Conservation (phyloP, 805 yeast species). For the Ogataea pignaliae region DNA sequence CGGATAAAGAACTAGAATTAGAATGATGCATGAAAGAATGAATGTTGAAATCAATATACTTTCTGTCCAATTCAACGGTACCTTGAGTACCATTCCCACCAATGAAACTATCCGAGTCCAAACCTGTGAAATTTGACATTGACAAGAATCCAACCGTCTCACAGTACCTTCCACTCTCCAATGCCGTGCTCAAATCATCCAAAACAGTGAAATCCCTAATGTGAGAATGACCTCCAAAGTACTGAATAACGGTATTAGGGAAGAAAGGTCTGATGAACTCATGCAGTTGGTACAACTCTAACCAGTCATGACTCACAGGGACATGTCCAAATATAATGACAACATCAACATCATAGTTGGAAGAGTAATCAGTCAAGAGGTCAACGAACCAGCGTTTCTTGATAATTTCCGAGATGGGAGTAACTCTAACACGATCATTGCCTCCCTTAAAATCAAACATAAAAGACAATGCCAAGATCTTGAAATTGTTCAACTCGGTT, state of each 20-base stretch:
- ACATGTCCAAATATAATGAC: conserved; percentile 75
- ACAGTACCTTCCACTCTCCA: conserved; percentile 92
- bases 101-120: conserved; percentile 1
- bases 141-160: conserved; percentile 92
- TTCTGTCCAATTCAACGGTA: conserved; percentile 39
- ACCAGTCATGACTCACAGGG: conserved; percentile 59
- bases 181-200: conserved; percentile 64
- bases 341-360: conserved; percentile 48
- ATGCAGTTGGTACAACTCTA: conserved; percentile 47
- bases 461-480: conserved; percentile 70
- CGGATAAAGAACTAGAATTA: conserved; percentile 19
- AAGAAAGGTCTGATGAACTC: conserved; percentile 47
- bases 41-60: conserved; percentile 79
- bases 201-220: conserved; percentile 74
- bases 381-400: conserved; percentile 63
- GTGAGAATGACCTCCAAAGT: conserved; percentile 94
- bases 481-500: conserved; percentile 48
- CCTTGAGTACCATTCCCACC: not conserved
- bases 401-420: conserved; percentile 51
- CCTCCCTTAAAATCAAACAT: conserved; percentile 67
- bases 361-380: conserved; percentile 29
- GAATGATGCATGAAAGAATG: conserved; percentile 69
- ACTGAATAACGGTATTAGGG: conserved; percentile 68
- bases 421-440: conserved; percentile 60
- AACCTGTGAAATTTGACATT: conserved; percentile 26